Percentiles rank a stretch among this genome's conserved stretches.
Evolutionary conservation across 2,329 filamentous ascomycete genomes (phyloP).

Genomic region (Nemania sp.): DNA sequence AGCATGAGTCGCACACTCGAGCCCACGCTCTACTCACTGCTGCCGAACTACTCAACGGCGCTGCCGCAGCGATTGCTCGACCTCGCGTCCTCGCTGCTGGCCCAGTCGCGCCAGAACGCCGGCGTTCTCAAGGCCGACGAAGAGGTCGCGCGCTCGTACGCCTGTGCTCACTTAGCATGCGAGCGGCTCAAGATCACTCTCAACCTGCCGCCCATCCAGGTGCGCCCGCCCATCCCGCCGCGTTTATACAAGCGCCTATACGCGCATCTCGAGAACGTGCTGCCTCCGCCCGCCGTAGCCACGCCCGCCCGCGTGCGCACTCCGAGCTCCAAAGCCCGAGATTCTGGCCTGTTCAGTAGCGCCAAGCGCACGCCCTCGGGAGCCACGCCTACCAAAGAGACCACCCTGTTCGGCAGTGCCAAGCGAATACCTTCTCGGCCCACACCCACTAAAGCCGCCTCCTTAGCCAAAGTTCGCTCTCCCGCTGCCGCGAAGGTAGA

Average conservation of each 20-base stretch:
- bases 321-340: constrained; percentile 42
- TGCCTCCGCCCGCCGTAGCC: constrained; percentile 49
- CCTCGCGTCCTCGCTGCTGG: constrained; percentile 72
- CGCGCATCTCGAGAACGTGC: constrained; percentile 73
- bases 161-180: constrained; percentile 87
- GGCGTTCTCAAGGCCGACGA: constrained; percentile 81
- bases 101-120: constrained; percentile 78
- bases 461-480: constrained; percentile 48
- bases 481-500: constrained; percentile 45
- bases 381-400: constrained; percentile 53
- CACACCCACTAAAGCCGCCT: constrained; percentile 52
- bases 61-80: constrained; percentile 72
- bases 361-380: constrained; percentile 44
- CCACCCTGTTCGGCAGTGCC: constrained; percentile 37
- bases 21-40: constrained; percentile 70
- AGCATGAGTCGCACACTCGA: constrained; percentile 75
- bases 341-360: constrained; percentile 40
- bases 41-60: constrained; percentile 71
- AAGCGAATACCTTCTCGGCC: constrained; percentile 45
- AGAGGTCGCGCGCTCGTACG: constrained; percentile 82
- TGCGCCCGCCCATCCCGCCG: constrained; percentile 76
- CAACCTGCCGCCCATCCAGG: constrained; percentile 75
- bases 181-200: constrained; percentile 77
- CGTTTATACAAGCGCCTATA: constrained; percentile 84
- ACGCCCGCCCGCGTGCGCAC: constrained; percentile 37